Conservation (phyloP, 1,284 basidiomycete genomes). For the Vanrija humicola region DNA sequence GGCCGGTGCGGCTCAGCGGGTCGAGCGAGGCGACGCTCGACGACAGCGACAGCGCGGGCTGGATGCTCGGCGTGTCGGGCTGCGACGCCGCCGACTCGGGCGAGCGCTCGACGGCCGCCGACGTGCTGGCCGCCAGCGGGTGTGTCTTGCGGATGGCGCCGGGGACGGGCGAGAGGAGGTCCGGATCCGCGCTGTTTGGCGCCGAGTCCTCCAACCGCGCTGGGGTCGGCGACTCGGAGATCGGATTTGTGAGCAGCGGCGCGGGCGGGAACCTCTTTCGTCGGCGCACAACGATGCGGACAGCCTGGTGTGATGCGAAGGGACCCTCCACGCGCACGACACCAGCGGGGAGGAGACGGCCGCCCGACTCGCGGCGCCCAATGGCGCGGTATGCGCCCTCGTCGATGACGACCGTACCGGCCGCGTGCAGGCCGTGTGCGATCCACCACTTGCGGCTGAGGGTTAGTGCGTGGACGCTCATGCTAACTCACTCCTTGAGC, state of each 20-base stretch:
- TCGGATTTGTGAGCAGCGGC: conserved; percentile 38
- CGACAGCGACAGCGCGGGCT: conserved; percentile 44
- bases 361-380: conserved; percentile 77
- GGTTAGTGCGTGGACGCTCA: neutral
- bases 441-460: conserved; percentile 83
- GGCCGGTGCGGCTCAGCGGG: conserved; percentile 35
- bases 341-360: conserved; percentile 83
- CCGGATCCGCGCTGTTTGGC: neutral
- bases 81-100: conserved; percentile 13
- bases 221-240: conserved; percentile 16
- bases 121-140: conserved; percentile 7
- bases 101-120: conserved; percentile 7
- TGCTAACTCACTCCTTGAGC: conserved; percentile 60
- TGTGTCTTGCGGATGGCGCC: neutral
- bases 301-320: conserved; percentile 92
- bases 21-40: conserved; percentile 48
- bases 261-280: conserved; percentile 22
- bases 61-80: conserved; percentile 43
- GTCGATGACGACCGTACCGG: conserved; percentile 78
- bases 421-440: conserved; percentile 81
- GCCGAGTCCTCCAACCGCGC: conserved; percentile 3
- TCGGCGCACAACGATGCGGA: conserved; percentile 69
- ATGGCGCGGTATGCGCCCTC: conserved; percentile 82
- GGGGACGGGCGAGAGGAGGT: neutral
- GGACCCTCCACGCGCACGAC: conserved; percentile 80